Base-by-base conservation (phyloP, 176 grass and related monocot species). In the Rhynchospora breviuscula region DNA sequence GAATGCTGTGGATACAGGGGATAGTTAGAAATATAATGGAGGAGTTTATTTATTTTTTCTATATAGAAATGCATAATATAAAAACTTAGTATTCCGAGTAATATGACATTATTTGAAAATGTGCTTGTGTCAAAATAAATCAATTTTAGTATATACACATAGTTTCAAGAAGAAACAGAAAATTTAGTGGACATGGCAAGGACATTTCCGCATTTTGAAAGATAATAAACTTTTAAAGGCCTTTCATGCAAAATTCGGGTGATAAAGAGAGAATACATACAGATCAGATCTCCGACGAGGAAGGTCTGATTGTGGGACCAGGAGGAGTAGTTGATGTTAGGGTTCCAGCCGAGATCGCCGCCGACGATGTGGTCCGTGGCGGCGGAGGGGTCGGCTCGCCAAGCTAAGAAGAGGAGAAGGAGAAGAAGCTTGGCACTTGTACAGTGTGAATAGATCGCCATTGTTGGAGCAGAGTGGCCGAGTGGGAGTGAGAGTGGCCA, bases 331-430 rank as follows among this genome's bases (percentile, higher is more conserved):
- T 91, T 87, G 91, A 98, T 90, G 95, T 94, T 93, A 63, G 95
- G 92, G 88, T 98, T 98, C 92, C 95, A 98, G 26, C 92, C 92
- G 84, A 70, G 92, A 86, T 93, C 83, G 58, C 52, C 90, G 35
- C 93, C 92, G 51, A 98, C 92, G 84, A 93, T 95, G 89, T 98
- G 95, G 86, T 98, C 92, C 11, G 95, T 91, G 62, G 86, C 92
- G 52, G 79, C 73, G 65, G 77, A 19, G 45, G 59, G 84, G 8
- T 63, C 66, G 17, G 57, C 15, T 3, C 62, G 63, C 35, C 66
- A 67, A 35, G 45, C 81, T 10, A 81, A 56, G 51, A 76, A 25
- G 33, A 85, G 61, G 21, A 79, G 83, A 35, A 73, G 57, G 31
- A 82, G 72, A 10, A 86, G 14, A 26, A 85, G 79, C 69, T 9